phyloP scores from a whole-genome alignment of 371 early-diverging fungal genomes.

The Parasitella parasitica region DNA sequence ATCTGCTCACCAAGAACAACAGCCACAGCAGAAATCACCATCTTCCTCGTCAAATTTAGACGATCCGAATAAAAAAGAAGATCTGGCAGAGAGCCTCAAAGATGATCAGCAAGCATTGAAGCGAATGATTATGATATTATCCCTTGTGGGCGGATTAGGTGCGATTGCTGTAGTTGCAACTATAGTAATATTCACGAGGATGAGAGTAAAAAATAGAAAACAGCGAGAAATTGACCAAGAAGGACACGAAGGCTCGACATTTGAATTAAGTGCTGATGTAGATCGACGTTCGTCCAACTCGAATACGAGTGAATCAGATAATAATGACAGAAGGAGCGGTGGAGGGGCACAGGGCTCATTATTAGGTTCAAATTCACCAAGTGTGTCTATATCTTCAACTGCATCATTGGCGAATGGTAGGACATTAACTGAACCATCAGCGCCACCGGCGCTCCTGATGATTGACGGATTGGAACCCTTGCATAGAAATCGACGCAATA shows the following conservation, averaged over 20 bases:
- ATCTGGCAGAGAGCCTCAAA: background rate
- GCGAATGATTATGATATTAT: slow-evolving; percentile 26
- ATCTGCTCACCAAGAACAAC: slow-evolving; percentile 4
- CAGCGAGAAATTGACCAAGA: slow-evolving; percentile 14
- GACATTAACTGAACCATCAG: slow-evolving; percentile 18
- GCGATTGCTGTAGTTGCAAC: slow-evolving; percentile 28
- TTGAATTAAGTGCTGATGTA: slow-evolving; percentile 7
- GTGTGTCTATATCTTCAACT: background rate
- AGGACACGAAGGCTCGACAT: slow-evolving; percentile 12
- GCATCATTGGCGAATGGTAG: background rate
- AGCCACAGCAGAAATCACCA: background rate
- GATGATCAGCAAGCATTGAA: slow-evolving; percentile 22
- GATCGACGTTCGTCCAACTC: background rate
- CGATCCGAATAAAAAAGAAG: background rate
- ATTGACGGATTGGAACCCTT: background rate
- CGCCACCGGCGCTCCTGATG: slow-evolving; percentile 19
- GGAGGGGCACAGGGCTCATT: background rate
- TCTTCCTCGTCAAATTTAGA: background rate
- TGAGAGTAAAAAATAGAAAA: slow-evolving; percentile 16
- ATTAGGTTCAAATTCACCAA: background rate
- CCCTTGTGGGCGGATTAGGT: slow-evolving; percentile 32
- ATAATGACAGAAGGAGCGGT: background rate
- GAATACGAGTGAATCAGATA: background rate
- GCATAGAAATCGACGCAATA: background rate
- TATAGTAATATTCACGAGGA: slow-evolving; percentile 21